A percentile compares a stretch with the other conserved stretches of the same genome.
These are phyloP conservation scores for Pichia kudriavzevii DNA, from an alignment of 1,139 yeast genomes.

Conservation along the genomic window DNA sequence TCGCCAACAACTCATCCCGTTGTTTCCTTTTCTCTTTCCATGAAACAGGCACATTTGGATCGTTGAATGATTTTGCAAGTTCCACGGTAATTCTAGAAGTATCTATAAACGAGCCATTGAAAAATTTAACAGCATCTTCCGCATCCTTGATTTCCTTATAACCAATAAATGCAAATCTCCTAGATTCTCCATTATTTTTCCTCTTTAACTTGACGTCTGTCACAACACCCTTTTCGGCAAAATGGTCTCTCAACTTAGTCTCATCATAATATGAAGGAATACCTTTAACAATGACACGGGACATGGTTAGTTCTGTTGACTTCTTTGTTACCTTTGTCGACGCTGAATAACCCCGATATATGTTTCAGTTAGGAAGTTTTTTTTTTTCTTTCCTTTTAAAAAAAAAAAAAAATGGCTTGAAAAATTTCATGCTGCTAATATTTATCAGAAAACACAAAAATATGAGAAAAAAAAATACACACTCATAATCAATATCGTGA, in stretches of 20 bases:
- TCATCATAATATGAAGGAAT: slow-evolving; percentile 78
- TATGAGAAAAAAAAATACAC: no score
- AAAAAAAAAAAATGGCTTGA: not conserved
- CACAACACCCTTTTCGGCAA: slow-evolving; percentile 42
- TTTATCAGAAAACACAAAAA: no score
- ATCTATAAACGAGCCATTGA: slow-evolving; percentile 72
- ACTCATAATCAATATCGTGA: no score
- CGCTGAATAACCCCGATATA: no score
- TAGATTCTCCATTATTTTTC: slow-evolving; percentile 74
- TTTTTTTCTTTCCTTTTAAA: no score
- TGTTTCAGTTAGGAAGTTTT: no score
- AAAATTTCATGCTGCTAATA: no score
- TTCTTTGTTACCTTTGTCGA: no score
- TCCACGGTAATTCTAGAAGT: slow-evolving; percentile 75
- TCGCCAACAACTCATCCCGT: slow-evolving; percentile 45
- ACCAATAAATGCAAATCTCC: slow-evolving; percentile 92
- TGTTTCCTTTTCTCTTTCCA: slow-evolving; percentile 56
- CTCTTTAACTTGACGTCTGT: slow-evolving; percentile 86
- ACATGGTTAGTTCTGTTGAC: slow-evolving; percentile 37
- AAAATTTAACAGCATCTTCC: slow-evolving; percentile 64
- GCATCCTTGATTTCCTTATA: slow-evolving; percentile 70
- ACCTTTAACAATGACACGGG: slow-evolving; percentile 93
- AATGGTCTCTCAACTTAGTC: slow-evolving; percentile 63
- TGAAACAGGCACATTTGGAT: slow-evolving; percentile 71
- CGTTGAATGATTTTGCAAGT: slow-evolving; percentile 78